phyloP scores from a whole-genome alignment of 2,329 filamentous ascomycete genomes.

The Cladosporium sp. region DNA sequence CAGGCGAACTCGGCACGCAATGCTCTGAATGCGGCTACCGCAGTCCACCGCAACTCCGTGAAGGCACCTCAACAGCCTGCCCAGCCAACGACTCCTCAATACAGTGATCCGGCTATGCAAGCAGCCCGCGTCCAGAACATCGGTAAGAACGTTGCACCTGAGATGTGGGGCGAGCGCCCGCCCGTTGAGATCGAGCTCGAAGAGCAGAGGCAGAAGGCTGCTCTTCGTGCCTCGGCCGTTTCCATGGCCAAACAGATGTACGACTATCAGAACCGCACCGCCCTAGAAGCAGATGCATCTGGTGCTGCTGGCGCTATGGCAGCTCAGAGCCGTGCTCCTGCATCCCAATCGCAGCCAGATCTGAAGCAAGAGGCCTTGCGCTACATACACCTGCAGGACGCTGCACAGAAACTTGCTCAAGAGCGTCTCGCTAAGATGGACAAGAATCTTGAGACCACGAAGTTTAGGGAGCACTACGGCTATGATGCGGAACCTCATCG shows the following conservation, averaged over 20 bases:
- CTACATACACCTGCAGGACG: conserved; percentile 70
- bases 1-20: conserved; percentile 59
- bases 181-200: conserved; percentile 68
- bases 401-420: conserved; percentile 79
- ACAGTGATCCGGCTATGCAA: conserved; percentile 48
- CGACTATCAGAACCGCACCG: conserved; percentile 49
- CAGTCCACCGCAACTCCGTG: conserved; percentile 55
- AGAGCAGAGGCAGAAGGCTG: conserved; percentile 67
- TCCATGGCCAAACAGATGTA: conserved; percentile 91
- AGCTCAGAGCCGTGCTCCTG: conserved; percentile 29
- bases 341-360: conserved; percentile 36
- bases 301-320: conserved; percentile 23
- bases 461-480: conserved; percentile 75
- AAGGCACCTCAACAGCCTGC: conserved; percentile 10
- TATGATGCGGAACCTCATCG: conserved; percentile 47
- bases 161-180: conserved; percentile 75
- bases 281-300: conserved; percentile 18
- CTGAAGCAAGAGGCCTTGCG: conserved; percentile 50
- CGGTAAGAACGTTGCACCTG: conserved; percentile 64
- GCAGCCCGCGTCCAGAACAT: conserved; percentile 61
- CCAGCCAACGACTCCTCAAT: conserved; percentile 38
- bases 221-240: conserved; percentile 74
- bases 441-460: conserved; percentile 58
- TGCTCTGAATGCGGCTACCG: conserved; percentile 68
- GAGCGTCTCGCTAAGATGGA: conserved; percentile 78